Base-by-base conservation (phyloP, 768 basidiomycete genomes). In the Cystofilobasidium ferigula region DNA sequence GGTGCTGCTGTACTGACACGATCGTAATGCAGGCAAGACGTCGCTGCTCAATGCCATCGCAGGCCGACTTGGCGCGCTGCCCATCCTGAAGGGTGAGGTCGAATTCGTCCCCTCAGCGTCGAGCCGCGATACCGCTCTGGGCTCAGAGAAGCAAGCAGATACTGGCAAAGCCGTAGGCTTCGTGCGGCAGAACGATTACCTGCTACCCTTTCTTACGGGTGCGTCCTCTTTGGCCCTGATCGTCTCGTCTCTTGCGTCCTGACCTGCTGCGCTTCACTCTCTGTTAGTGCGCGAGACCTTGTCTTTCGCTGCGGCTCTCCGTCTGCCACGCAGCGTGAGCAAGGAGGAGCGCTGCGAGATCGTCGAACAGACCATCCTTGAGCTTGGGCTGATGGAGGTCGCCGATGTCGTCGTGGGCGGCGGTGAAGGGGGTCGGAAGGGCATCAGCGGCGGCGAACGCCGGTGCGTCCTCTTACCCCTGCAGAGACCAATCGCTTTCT, bases 391-490 rank as follows among this genome's bases (percentile, higher is more conserved):
- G 22, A 68, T 72, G 7, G 80, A 79, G 34, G 78, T 75, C 0
- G 79, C 78, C 8, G 77, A 81, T 36, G 79, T 78, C 4, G 70
- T 79, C 16, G 84, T 86, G 54, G 84, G 84, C 0, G 85, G 82
- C 0, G 79, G 83, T 0, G 77, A 36, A 9, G 40, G 57, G 7
- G 57, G 84, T 22, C 78, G 79, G 43, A 77, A 83, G 57, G 85
- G 85, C 1, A 82, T 86, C 42, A 83, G 82, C 26, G 84, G 84
- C 10, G 84, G 86, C 3, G 85, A 87, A 73, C 84, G 83, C 70
- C 79, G 85, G n/a, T 79, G 82, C 7, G 80, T 83, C 7, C 18
- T 18, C 0, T 12, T 5, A 22, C 13, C 2, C 14, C 34, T 36
- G 3, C n/a, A n/a, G n/a, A n/a, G n/a, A n/a, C n/a, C n/a, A n/a